Evolutionary conservation across 2,329 filamentous ascomycete species (phyloP), one percentile per base, ranked within the genome.

Genomic region (Fusarium secorum): DNA sequence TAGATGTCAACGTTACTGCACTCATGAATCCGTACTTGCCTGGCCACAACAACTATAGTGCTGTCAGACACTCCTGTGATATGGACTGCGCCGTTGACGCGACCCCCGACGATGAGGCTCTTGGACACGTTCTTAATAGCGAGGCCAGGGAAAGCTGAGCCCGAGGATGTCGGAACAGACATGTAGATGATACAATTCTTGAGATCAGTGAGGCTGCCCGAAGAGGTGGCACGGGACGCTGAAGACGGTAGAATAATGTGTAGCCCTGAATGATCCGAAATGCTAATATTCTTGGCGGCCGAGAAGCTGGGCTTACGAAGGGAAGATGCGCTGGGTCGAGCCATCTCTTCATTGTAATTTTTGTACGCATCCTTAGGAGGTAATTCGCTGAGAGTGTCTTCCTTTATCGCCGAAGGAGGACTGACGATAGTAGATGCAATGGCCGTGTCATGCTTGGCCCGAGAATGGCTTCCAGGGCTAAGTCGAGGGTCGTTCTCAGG

Each of bases 1-100:
- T 98, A 98, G 15, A 99, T 86, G 72, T 93, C 89, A 38, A 97
- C 92, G 66, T 94, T 88, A 46, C 83, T 85, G 77, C 93, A 97
- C 72, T 95, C 92, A 79, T 99, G 96, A 84, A 99, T 95, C 26
- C 96, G 89, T 75, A 97, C 94, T 80, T 99, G 96, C n/a, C 92
- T 87, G 56, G 93, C 92, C 11, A 89, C 86, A 5, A 97, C 89
- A 0, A 98, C 89, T 18, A 97, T 80, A n/a, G 94, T 87, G 69
- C 90, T 93, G 74, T 93, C 85, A 54, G 85, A 83, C 3, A 97
- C 83, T 2, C 86, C 87, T 0, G 95, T 98, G 55, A 98, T 88
- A 78, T 98, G 95, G 13, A 91, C 90, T 1, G 96, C 89, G 0
- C 96, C 96, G 42, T 87, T 85, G 10, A 98, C 92, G 60, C 89